Evolutionary conservation across 2,329 filamentous ascomycete genomes (phyloP), one percentile per base, ranked within the genome.

Genomic region (Botrytis cinerea): DNA sequence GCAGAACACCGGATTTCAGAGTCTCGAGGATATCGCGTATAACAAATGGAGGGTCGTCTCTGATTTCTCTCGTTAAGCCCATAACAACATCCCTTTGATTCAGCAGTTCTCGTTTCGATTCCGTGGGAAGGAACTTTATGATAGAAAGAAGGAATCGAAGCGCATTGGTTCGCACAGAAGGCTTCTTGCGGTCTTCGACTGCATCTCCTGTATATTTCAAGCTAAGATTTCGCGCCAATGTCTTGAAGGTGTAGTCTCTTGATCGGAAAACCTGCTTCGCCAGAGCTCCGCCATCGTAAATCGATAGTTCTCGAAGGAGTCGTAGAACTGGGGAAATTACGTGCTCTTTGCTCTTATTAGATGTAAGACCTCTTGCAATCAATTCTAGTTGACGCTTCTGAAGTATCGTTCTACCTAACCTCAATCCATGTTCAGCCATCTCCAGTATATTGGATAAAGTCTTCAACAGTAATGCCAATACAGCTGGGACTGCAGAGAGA

Each of bases 291-390:
- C 94, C 94, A 82, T 98, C 95, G 76, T 97, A 92, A 72, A 87
- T 90, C 25, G 93, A 89, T n/a, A 95, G 87, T 83, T 99, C 95
- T 70, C 91, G 93, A 74, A 99, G 87, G 70, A 99, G 84, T 73
- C 95, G 90, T 74, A 99, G 84, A 38, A 93, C 95, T 0, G 96
- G 95, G 4, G 94, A 96, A 75, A 98, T 95, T 74, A 98, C 85
- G 82, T 93, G 94, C 57, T 94, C 94, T 80, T 97, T 97, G 66
- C 90, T 87, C 82, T 94, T 95, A 38, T 93, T 91, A 0, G 93
- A 90, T 5, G 93, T 91, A 28, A 98, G 84, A 74, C 93, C 94
- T 74, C 91, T 90, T 46, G 93, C 90, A 38, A 98, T 84, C 4
- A 97, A 87, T 78, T 95, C 93, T 75, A 95, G 86, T 77, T 97